Base-by-base conservation (phyloP, 495 filamentous ascomycete species). In the Penicillium arizonense region DNA sequence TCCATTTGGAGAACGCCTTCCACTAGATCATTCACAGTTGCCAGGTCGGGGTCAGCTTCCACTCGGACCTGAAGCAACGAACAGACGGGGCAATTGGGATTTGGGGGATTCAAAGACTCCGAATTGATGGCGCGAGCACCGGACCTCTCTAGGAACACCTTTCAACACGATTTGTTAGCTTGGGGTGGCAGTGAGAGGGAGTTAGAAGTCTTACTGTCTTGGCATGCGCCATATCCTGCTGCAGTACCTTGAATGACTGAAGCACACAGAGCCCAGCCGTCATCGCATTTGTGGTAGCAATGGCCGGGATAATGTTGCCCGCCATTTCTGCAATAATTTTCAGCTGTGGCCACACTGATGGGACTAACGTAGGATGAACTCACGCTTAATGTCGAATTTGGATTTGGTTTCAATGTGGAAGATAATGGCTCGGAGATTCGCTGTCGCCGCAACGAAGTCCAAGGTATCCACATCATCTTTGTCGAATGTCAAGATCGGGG, bases 301-400 rank as follows among this genome's bases (percentile, higher is more conserved):
- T 99, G 3, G 94, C 95, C 0, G 94, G 94, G 50, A 99, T 97
- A 61, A 99, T 99, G 61, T 97, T 97, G 45, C 94, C 94, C 21
- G 94, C 94, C 91, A 97, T 99, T 72, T 97, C 82, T 86, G 44
- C 35, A 45, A 24, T 32, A 16, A 5, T 3, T 47, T 36, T 64
- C 38, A 60, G 39, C 32, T 23, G 37, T 35, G 13, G 13, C 10
- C 2, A 1, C 1, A 0, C 10, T n/a, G 16, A 3, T 14, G 11
- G 0, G 35, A 9, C 3, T 2, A 30, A 32, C 11, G 5, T 13
- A 21, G 2, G 14, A 7, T 9, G 8, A 10, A 71, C 76, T 57
- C 59, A 83, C 84, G 90, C 67, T 99, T 99, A 58, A 93, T 92
- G 64, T 97, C 91, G 55, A 97, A 99, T 47, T 96, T 91, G 5